Conservation (phyloP, 2,329 filamentous ascomycete species). For the Xylaria sp. region DNA sequence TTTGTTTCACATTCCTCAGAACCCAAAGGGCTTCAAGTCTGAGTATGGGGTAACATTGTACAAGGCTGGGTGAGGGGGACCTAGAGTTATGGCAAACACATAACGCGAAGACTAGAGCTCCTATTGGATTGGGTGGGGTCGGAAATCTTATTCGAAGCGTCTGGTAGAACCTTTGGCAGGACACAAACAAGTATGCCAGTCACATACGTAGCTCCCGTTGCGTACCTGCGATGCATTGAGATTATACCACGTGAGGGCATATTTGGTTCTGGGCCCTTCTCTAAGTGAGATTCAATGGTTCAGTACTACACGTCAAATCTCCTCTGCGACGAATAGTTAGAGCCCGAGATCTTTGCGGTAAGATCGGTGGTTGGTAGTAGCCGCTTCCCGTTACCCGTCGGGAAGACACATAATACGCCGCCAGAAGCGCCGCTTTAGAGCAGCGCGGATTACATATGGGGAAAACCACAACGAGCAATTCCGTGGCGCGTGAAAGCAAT, state of each 20-base stretch:
- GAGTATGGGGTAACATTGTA: no score
- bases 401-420: background rate
- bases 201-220: background rate
- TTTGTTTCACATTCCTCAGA: background rate
- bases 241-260: background rate
- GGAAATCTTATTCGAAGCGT: background rate
- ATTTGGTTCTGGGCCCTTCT: background rate
- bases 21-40: background rate
- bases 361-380: background rate
- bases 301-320: background rate
- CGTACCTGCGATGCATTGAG: background rate
- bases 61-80: background rate
- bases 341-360: background rate
- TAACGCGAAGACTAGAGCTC: background rate
- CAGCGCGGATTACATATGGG: no score
- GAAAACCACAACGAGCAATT: background rate
- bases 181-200: background rate
- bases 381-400: conserved; percentile 13
- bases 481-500: background rate
- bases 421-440: no score
- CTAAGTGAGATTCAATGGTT: background rate
- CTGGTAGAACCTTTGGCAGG: background rate
- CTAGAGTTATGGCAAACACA: background rate
- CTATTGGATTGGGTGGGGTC: background rate
- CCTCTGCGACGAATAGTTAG: background rate